Base-by-base conservation (phyloP, 495 filamentous ascomycete species). In the Xylaria nigripes region DNA sequence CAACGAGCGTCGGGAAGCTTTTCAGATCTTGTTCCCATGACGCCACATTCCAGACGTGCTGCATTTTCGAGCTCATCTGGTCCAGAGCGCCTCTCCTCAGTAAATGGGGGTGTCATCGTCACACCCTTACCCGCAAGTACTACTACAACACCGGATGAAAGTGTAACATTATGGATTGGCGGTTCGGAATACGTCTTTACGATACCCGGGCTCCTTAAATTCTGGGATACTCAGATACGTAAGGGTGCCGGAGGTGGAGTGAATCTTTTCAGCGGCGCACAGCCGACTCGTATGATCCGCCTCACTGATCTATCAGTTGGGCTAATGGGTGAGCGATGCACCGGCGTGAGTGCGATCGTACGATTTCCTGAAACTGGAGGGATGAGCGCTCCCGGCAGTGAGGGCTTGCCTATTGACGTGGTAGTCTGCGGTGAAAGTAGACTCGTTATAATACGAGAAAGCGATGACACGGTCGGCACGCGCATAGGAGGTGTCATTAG, bases 1-100 rank as follows among this genome's bases (percentile, higher is more conserved):
- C 62, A 71, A 19, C 61, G 67, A 2, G 40, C 50, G 8, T 58
- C 68, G 3, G 65, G 61, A 5, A 54, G 58, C 0, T 55, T 57
- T 6, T 61, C 66, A 13, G 71, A 75, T 21, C 84, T 95, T 47
- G 86, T 83, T 1, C 90, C 89, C 0, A 87, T 90, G 85, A 94
- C 90, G 6, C 90, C 90, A 2, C 83, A 87, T 30, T 89, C 90
- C 2, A 77, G 88, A 48, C 83, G 83, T 44, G 72, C 76, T 44
- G 72, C 71, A 21, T 59, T 72, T 41, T 58, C 62, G 45, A 65
- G 63, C 10, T 51, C 58, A 1, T 55, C 64, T 45, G 66, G 72
- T 16, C 58, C 67, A 5, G 67, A 71, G 58, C 67, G 67, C 29
- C 60, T 75, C 19, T 68, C 61, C 6, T 61, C 48, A 58, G 76